phyloP scores from a whole-genome alignment of 345 rosid genomes.

The Citrus mangshanensis region DNA sequence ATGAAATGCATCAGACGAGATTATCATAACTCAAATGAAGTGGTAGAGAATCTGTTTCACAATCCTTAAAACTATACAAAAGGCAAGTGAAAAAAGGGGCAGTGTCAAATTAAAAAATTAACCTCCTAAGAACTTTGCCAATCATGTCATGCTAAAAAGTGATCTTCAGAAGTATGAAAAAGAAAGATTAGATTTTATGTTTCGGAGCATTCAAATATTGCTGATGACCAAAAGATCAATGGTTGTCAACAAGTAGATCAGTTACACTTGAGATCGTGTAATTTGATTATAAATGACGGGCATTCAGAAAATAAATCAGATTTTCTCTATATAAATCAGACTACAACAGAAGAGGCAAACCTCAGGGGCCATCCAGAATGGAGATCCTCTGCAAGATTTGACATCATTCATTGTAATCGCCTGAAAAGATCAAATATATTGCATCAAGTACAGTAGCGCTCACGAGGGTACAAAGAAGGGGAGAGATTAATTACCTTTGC shows the following conservation, averaged over 20 bases:
- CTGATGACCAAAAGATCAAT: background rate
- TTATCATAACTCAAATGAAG: background rate
- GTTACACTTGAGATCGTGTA: background rate
- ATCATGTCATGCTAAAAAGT: no score
- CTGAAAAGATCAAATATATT: slow-evolving; percentile 33
- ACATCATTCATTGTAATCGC: slow-evolving; percentile 70
- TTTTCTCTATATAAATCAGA: background rate
- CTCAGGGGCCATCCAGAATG: slow-evolving; percentile 99
- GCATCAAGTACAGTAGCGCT: background rate
- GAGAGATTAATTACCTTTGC: slow-evolving; percentile 61
- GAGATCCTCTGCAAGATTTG: slow-evolving; percentile 75
- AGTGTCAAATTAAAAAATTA: background rate
- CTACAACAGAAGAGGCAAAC: slow-evolving; percentile 37
- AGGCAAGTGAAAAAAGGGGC: background rate
- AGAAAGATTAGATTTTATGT: background rate
- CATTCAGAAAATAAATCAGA: background rate
- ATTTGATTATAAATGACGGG: background rate
- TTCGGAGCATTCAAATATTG: background rate
- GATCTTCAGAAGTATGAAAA: background rate
- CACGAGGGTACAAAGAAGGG: background rate
- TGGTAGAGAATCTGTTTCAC: background rate
- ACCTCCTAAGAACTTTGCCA: background rate
- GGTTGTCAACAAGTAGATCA: background rate
- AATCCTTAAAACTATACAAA: background rate
- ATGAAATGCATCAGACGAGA: background rate